Evolutionary conservation across 305 asterid genomes (phyloP), one percentile per base, ranked within the genome.

Genomic region (Fraxinus nigra): DNA sequence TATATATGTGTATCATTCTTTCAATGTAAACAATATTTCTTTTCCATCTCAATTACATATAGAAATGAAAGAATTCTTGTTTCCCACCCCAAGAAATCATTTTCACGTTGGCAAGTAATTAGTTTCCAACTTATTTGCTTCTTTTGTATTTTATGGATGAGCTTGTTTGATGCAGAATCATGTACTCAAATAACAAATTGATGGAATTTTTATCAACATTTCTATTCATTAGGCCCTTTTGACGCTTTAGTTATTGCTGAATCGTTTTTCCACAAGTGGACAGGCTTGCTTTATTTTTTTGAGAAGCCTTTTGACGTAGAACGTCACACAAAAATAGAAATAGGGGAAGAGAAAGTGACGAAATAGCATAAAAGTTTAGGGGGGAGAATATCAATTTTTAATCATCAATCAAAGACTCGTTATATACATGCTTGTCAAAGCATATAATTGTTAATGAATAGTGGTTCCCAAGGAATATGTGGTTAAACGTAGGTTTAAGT

Each of bases 201-300:
- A 59, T 59, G 69, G 9, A 59, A 59, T 59, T 59, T 20, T 13
- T 59, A 7, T 59, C 69, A 7, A 20, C 69, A 18, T 1, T 59
- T 59, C 28, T 59, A n/a, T 59, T 56, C 26, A 56, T 56, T 56
- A 6, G 28, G 30, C 69, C 69, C 69, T 20, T 59, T 59, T 20
- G 26, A 8, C 33, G 13, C 76, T 75, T 5, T 81, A 5, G 76
- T 63, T 85, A 74, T 75, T 51, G 54, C 48, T 32, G 24, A 78
- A 26, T 48, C 40, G 37, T n/a, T 70, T 18, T 13, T 59, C 40
- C 76, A 20, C 37, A 78, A 9, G 26, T 38, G 56, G 56, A 46
- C 18, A 46, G 18, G 56, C 56, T 46, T 1, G n/a, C 54, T 46
- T 46, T 46, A 46, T 5, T 46, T 3, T 46, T 46, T 46, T 13